Conservation (phyloP, 1,284 basidiomycete genomes). For the Rhodotorula sp. region DNA sequence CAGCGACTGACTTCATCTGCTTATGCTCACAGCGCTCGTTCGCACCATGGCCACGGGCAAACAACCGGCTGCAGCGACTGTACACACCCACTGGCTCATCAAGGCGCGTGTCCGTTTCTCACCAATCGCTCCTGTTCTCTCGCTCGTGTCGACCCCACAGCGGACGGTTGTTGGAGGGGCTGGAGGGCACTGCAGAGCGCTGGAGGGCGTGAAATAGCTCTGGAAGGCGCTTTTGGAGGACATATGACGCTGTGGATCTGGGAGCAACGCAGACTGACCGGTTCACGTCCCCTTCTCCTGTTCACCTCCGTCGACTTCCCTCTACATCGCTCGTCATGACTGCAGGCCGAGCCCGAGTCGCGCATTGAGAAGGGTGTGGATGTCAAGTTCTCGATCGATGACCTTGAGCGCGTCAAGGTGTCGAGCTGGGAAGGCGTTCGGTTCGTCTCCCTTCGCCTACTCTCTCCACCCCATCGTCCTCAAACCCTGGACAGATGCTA, state of each 20-base stretch:
- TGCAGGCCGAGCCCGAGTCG: conserved; percentile 27
- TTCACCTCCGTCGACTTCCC: background rate
- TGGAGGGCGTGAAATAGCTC: too few relatives aligned
- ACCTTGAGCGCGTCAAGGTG: conserved; percentile 11
- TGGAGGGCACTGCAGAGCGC: too few relatives aligned
- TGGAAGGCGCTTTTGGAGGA: too few relatives aligned
- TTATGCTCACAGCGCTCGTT: too few relatives aligned
- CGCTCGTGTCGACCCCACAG: background rate
- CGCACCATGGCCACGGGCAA: background rate
- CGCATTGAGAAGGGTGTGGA: conserved; percentile 32
- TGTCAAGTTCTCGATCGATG: conserved; percentile 35
- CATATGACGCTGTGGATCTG: too few relatives aligned
- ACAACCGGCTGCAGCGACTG: too few relatives aligned
- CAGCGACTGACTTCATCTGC: background rate
- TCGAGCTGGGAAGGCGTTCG: conserved; percentile 36
- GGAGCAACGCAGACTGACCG: background rate
- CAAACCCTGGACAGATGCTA: background rate
- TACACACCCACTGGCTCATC: conserved; percentile 24
- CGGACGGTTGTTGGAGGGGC: background rate
- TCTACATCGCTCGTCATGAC: background rate
- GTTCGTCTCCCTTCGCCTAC: conserved; percentile 39
- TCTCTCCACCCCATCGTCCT: background rate
- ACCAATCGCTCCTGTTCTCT: background rate
- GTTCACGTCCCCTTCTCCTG: too few relatives aligned
- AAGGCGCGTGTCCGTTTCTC: conserved; percentile 8